Evolutionary conservation across 371 early-diverging fungal species (phyloP).

Genomic region (Lichtheimia ramosa): DNA sequence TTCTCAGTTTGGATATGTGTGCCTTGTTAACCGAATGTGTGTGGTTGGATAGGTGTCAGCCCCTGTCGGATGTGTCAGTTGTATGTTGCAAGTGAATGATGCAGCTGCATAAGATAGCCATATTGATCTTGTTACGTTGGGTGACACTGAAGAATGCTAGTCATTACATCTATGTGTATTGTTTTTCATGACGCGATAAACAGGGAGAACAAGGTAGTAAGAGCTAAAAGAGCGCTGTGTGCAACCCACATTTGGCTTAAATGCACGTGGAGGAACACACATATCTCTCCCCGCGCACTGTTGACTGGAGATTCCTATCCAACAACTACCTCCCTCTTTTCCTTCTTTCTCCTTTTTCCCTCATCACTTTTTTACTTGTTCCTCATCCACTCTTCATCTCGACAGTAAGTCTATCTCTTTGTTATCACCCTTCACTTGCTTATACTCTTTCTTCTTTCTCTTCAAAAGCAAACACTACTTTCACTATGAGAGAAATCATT

Average conservation of each 20-base stretch:
- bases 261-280: constrained; percentile 2
- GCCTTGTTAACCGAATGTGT: too few relatives aligned
- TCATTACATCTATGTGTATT: too few relatives aligned
- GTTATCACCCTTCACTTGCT: constrained; percentile 7
- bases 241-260: constrained; percentile 4
- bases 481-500: constrained; percentile 33
- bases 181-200: too few relatives aligned
- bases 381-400: constrained; percentile 3
- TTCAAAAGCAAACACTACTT: background rate
- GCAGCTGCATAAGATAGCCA: background rate
- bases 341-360: constrained; percentile 7
- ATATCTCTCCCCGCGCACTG: background rate
- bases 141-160: too few relatives aligned
- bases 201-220: background rate
- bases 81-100: background rate
- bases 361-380: constrained; percentile 7
- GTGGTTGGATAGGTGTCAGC: too few relatives aligned
- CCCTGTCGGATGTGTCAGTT: background rate
- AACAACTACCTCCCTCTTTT: background rate
- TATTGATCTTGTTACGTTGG: too few relatives aligned
- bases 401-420: constrained; percentile 1
- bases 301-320: background rate
- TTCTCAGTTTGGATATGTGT: too few relatives aligned
- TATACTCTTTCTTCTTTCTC: background rate
- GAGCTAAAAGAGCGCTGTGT: background rate